phyloP scores from a whole-genome alignment of 148 eudicot genomes.

The Heliamphora exappendiculata region DNA sequence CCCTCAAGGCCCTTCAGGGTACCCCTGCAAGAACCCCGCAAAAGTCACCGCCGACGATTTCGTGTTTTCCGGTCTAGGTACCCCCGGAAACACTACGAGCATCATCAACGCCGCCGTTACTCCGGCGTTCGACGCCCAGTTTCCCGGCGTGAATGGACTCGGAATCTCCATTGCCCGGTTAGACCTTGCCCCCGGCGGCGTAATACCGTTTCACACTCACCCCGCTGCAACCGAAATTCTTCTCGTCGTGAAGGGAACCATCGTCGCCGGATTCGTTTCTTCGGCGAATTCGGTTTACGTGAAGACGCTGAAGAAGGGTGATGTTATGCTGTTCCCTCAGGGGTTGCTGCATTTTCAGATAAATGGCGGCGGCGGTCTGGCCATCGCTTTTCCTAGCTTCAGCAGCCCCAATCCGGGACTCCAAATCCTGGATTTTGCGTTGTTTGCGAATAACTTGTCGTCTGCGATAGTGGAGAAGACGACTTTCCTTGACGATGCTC shows the following conservation, averaged over 20 bases:
- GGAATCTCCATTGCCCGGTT: slow-evolving; percentile 68
- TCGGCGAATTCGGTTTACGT: slow-evolving; percentile 48
- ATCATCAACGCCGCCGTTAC: slow-evolving; percentile 73
- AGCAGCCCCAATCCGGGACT: slow-evolving; percentile 64
- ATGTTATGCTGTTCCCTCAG: slow-evolving; percentile 71
- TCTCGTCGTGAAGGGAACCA: slow-evolving; percentile 43
- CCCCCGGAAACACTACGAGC: slow-evolving; percentile 53
- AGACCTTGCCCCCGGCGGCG: slow-evolving; percentile 66
- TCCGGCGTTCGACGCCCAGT: slow-evolving; percentile 63
- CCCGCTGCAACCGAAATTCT: slow-evolving; percentile 57
- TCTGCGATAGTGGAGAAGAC: slow-evolving; percentile 38
- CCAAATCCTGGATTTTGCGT: slow-evolving; percentile 67
- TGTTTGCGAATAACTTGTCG: slow-evolving; percentile 54
- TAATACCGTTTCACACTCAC: slow-evolving; percentile 84
- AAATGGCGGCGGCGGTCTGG: slow-evolving; percentile 36
- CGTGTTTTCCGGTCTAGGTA: slow-evolving; percentile 41
- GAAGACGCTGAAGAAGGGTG: slow-evolving; percentile 50
- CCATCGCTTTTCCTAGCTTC: slow-evolving; percentile 52
- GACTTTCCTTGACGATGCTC: slow-evolving; percentile 55
- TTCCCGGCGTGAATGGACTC: slow-evolving; percentile 69
- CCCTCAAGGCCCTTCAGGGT: slow-evolving; percentile 57
- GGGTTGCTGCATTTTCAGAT: slow-evolving; percentile 78
- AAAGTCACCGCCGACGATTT: slow-evolving; percentile 48
- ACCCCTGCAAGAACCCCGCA: slow-evolving; percentile 54
- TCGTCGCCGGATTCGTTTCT: slow-evolving; percentile 63